Percentiles rank a stretch among this genome's conserved stretches.
phyloP scores from a whole-genome alignment of 2,329 filamentous ascomycete species.

The Beauveria rudraprayagi region DNA sequence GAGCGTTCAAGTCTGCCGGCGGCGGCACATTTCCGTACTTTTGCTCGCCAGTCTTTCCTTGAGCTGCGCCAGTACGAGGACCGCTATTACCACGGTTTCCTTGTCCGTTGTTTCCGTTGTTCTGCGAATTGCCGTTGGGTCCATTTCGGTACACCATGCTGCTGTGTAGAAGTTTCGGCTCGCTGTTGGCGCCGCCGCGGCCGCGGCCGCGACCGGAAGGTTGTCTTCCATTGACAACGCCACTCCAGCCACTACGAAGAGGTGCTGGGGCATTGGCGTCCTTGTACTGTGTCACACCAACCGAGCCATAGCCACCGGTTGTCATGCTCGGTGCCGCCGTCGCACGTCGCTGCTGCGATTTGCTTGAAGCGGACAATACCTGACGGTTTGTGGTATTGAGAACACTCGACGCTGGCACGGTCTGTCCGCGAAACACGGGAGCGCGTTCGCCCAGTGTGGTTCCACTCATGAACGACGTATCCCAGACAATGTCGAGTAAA shows the following conservation, averaged over 20 bases:
- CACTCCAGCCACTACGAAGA: slow-evolving; percentile 50
- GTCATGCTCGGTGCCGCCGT: slow-evolving; percentile 40
- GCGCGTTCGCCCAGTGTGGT: slow-evolving; percentile 86
- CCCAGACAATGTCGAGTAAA: slow-evolving; percentile 87
- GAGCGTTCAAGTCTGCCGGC: slow-evolving; percentile 45
- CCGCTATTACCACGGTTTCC: slow-evolving; percentile 13
- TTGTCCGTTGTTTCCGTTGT: slow-evolving; percentile 18
- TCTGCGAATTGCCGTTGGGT: slow-evolving; percentile 20
- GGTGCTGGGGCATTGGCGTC: slow-evolving; percentile 48
- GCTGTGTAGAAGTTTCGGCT: slow-evolving; percentile 41
- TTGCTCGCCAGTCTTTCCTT: slow-evolving; percentile 17
- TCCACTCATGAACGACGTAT: slow-evolving; percentile 93
- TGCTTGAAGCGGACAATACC: slow-evolving; percentile 59
- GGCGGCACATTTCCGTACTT: slow-evolving; percentile 52
- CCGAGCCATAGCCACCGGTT: slow-evolving; percentile 45
- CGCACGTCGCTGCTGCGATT: slow-evolving; percentile 41
- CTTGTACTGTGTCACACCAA: slow-evolving; percentile 54
- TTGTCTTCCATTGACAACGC: slow-evolving; percentile 41
- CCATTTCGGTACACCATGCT: slow-evolving; percentile 43
- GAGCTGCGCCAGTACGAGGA: slow-evolving; percentile 19
- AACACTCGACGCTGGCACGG: slow-evolving; percentile 78
- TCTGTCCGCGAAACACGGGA: slow-evolving; percentile 88
- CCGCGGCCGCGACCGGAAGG: slow-evolving; percentile 29
- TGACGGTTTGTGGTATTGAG: slow-evolving; percentile 81
- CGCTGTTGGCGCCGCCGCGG: slow-evolving; percentile 23